Evolutionary conservation across 73 alveolate genomes (phyloP), one percentile per base, ranked within the genome.

Genomic region (Diophrys sp.): DNA sequence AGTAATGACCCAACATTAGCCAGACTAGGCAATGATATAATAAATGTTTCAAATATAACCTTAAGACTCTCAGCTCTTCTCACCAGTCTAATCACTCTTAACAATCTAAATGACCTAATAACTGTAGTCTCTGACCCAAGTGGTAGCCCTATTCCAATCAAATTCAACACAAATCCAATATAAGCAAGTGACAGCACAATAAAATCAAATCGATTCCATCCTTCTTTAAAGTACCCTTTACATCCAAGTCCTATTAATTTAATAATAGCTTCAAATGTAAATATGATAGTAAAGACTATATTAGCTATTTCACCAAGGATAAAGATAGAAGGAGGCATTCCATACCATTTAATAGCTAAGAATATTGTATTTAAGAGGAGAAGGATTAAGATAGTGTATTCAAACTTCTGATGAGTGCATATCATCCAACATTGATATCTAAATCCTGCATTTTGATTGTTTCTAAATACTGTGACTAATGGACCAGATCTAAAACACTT

Each of bases 171-270:
- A 11, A 76, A 66, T 44, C 77, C 54, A 54, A 77, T 57, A 31
- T 66, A 29, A 25, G 92, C 77, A 0, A 85, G 71, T 1, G 79
- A 24, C n/a, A 89, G 31, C 23, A 89, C 66, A 23, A 84, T 24
- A n/a, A 89, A 71, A 33, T 89, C 95, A 27, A 89, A 77, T 11
- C 66, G 71, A 68, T 89, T 89, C 92, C 92, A 84, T 1, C 75
- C 67, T 1, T 89, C 92, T 31, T 74, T 73, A 72, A 89, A 79
- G 34, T 84, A 89, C 2, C 23, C 33, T 31, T 53, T 56, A 1
- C 23, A 29, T 0, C 90, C 92, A 2, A 70, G 33, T 5, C 83
- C 90, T 2, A 67, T 31, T n/a, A 88, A 29, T 56, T 79, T 85
- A 57, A 89, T 30, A 69, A 83, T 70, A 24, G 80, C 82, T 68